Percentiles rank a stretch among this genome's conserved stretches.
Conservation (phyloP, 2,329 filamentous ascomycete species). For the Gyromitra esculenta region DNA sequence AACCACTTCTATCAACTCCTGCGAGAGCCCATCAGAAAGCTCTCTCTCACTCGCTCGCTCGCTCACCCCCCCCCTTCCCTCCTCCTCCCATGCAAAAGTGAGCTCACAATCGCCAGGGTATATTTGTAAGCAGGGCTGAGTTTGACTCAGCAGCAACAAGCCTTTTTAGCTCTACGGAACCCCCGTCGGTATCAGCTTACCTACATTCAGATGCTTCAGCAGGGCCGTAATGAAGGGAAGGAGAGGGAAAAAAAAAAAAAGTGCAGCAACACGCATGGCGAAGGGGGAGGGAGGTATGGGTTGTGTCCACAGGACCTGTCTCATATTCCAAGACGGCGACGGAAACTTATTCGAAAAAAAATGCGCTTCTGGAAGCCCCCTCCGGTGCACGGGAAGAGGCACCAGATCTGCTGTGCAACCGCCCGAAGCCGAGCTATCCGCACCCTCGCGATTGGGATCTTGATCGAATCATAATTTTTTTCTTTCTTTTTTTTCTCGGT, state of each 20-base stretch:
- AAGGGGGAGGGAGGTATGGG: neutral
- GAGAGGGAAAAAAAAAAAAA: slow-evolving; percentile 1
- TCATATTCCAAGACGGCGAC: slow-evolving; percentile 30
- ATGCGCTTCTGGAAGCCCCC: slow-evolving; percentile 47
- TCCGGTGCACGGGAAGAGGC: slow-evolving; percentile 43
- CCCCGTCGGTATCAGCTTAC: slow-evolving; percentile 43
- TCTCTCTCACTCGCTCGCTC: neutral
- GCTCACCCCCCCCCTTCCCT: neutral
- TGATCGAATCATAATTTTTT: slow-evolving; percentile 24
- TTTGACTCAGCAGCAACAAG: slow-evolving; percentile 50
- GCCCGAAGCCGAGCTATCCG: slow-evolving; percentile 46
- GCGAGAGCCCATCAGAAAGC: slow-evolving; percentile 13
- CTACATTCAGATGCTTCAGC: slow-evolving; percentile 27
- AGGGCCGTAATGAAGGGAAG: neutral
- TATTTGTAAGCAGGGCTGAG: slow-evolving; percentile 50
- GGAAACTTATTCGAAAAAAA: slow-evolving; percentile 40
- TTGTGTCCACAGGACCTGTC: slow-evolving; percentile 26
- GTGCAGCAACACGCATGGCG: slow-evolving; percentile 26
- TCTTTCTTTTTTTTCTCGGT: too few species aligned
- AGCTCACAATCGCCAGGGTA: slow-evolving; percentile 39
- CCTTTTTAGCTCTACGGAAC: slow-evolving; percentile 38
- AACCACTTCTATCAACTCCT: slow-evolving; percentile 39
- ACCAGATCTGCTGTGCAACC: slow-evolving; percentile 48
- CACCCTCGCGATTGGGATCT: slow-evolving; percentile 32
- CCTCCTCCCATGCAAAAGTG: slow-evolving; percentile 40